Base-by-base conservation (phyloP, 257 asterid genomes). In the Rauvolfia tetraphylla region DNA sequence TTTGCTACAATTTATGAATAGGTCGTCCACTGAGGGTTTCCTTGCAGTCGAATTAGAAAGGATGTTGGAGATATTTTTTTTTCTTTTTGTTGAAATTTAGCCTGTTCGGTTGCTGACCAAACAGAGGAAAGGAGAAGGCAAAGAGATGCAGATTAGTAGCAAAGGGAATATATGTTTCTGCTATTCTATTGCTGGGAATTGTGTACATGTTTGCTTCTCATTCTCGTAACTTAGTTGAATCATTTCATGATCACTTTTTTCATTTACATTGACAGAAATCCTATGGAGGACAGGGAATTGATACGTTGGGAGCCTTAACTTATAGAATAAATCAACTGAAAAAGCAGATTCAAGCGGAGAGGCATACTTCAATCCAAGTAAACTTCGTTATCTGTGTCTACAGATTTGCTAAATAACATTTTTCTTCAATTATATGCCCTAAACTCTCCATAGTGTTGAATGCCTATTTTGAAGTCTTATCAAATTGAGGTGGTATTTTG, bases 271-370 rank as follows among this genome's bases (percentile, higher is more conserved):
- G 68, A 56, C 91, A 87, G 92, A 83, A 75, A 59, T 67, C 57
- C 25, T 71, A 73, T 73, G 96, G 80, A 66, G 87, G 83, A 76
- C 86, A 77, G 79, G 89, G 77, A 76, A 79, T 68, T 79, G 90
- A 88, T 82, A 73, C 79, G 20, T 71, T 74, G 82, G 82, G 76
- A 61, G 68, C 73, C 75, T 85, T 92, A 81, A 61, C 59, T 59
- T 41, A 27, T 53, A 87, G 85, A 83, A 80, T 92, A 49, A 75
- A 86, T 71, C 90, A 85, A 83, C 84, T 91, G 78, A 89, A 81
- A 82, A 86, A 73, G 90, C 86, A 89, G 83, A 91, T 92, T 82
- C 90, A 87, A 71, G 78, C 81, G 13, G 94, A 87, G 54, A 89
- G 97, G 81, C 67, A 77, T 81, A 49, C 71, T 78, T 83, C 89